A percentile compares a stretch with the other conserved stretches of the same genome.
phyloP scores from a whole-genome alignment of 352 stramenopile species.

The Bremia lactucae region DNA sequence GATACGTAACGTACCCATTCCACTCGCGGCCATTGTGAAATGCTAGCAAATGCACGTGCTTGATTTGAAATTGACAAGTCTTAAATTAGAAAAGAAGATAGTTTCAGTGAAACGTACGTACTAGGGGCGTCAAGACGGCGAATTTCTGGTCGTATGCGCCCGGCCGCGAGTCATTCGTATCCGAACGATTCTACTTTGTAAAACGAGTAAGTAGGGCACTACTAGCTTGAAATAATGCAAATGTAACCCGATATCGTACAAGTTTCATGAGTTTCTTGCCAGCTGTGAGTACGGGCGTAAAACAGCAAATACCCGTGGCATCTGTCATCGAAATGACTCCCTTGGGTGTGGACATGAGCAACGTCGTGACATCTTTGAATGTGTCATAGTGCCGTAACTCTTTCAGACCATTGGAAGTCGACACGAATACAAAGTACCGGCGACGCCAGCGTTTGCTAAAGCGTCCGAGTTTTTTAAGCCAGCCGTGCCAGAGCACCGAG shows the following conservation, averaged over 20 bases:
- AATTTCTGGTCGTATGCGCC: conserved; percentile 68
- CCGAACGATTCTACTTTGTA: conserved; percentile 30
- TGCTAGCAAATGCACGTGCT: conserved; percentile 58
- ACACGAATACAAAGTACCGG: conserved; percentile 72
- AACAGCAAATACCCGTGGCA: conserved; percentile 68
- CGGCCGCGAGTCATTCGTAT: conserved; percentile 38
- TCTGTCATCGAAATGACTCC: conserved; percentile 62
- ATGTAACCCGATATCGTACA: conserved; percentile 21
- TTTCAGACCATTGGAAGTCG: conserved; percentile 49
- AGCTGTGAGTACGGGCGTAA: conserved; percentile 29
- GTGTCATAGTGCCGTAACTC: conserved; percentile 72
- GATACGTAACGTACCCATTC: conserved; percentile 30
- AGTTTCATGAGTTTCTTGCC: conserved; percentile 47
- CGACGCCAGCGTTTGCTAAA: conserved; percentile 76
- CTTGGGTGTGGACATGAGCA: conserved; percentile 62
- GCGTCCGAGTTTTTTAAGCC: conserved; percentile 74
- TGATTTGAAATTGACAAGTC: too few species aligned
- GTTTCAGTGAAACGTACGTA: conserved; percentile 19
- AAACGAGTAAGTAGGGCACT: neutral
- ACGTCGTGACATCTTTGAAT: conserved; percentile 40
- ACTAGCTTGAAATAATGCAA: neutral
- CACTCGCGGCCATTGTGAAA: conserved; percentile 70
- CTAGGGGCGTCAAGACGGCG: conserved; percentile 54
- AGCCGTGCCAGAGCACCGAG: conserved; percentile 74
- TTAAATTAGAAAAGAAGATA: too few species aligned